These are phyloP conservation scores for Paraurostyla sp. DNA, from an alignment of 73 alveolate genomes.

Conservation along the genomic window DNA sequence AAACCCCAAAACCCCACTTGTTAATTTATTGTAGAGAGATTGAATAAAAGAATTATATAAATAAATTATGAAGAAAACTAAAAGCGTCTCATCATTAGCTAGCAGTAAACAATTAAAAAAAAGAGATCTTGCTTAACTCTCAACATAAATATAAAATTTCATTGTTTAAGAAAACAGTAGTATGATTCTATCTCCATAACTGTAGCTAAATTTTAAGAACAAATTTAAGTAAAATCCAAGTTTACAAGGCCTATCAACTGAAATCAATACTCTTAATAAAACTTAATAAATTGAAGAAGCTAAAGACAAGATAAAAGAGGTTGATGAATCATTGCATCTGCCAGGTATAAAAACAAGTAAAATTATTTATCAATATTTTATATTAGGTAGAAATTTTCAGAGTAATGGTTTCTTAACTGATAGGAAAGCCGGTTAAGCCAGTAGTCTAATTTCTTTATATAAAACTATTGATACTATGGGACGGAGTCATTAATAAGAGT, in stretches of 20 bases:
- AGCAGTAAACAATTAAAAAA: neutral
- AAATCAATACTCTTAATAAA: neutral
- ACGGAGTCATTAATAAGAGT: neutral
- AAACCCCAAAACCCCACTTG: too few species aligned
- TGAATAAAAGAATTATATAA: too few species aligned
- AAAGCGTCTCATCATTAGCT: neutral
- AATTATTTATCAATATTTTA: neutral
- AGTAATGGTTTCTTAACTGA: constrained; percentile 4
- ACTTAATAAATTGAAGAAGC: neutral
- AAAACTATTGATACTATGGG: constrained; percentile 46
- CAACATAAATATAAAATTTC: constrained; percentile 29
- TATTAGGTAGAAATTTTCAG: neutral
- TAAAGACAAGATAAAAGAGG: neutral
- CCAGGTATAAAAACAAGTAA: neutral
- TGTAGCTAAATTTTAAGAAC: neutral
- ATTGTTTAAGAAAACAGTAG: neutral
- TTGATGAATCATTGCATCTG: neutral
- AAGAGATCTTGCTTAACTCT: constrained; percentile 31
- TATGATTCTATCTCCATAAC: too few species aligned
- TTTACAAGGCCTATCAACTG: neutral
- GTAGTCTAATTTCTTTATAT: neutral
- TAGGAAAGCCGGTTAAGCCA: neutral
- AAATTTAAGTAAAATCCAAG: neutral
- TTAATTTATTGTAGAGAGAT: too few species aligned
- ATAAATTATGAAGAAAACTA: constrained; percentile 43